phyloP scores from a whole-genome alignment of 345 rosid genomes.

The Brassica incana region DNA sequence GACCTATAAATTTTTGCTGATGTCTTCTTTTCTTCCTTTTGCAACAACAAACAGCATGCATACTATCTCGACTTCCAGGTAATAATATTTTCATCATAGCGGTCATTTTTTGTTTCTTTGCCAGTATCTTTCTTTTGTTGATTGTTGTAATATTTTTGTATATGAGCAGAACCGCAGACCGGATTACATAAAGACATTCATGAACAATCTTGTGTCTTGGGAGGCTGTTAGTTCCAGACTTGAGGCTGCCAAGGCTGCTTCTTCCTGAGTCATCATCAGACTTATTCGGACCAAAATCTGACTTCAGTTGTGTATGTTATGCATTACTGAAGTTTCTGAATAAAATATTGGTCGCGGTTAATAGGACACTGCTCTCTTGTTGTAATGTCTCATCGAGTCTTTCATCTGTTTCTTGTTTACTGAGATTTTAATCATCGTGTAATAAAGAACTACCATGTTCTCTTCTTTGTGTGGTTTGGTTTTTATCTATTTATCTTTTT shows the following conservation, averaged over 20 bases:
- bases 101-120: background rate
- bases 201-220: conserved; percentile 91
- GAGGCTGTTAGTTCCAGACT: conserved; percentile 76
- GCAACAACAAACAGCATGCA: conserved; percentile 65
- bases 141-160: conserved; percentile 1
- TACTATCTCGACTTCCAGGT: conserved; percentile 96
- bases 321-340: conserved; percentile 50
- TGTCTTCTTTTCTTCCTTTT: background rate
- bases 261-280: conserved; percentile 24
- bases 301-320: conserved; percentile 14
- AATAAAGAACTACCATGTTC: background rate
- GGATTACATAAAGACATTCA: conserved; percentile 68
- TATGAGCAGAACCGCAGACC: conserved; percentile 63
- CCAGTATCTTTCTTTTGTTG: background rate
- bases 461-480: background rate
- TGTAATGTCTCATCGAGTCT: conserved; percentile 7
- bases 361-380: conserved; percentile 22
- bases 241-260: conserved; percentile 61
- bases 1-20: background rate
- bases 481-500: background rate
- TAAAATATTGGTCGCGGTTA: conserved; percentile 21
- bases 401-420: background rate
- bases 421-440: background rate
- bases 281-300: background rate
- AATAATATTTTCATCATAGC: conserved; percentile 2